Base-by-base conservation (phyloP, 495 filamentous ascomycete species). In the Tuber brumale region DNA sequence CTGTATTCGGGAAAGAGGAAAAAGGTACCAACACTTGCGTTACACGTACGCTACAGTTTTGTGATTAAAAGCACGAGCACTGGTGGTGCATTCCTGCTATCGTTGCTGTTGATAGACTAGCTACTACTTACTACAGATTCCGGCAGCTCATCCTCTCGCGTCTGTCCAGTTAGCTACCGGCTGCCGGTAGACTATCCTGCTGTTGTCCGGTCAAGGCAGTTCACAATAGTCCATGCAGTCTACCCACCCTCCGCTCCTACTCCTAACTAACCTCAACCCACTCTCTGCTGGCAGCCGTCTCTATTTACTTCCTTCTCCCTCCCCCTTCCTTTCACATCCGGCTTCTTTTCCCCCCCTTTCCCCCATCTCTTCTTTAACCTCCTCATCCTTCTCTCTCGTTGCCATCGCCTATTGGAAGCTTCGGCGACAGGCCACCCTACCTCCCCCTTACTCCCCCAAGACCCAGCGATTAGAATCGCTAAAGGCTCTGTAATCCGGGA, bases 231-330 rank as follows among this genome's bases (percentile, higher is more conserved):
- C 74, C 42, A 75, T 79, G 73, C 76, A 71, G 42, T 19, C 78
- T 79, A 66, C 76, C 69, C 76, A 76, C 79, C 75, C 73, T 70
- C 73, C 78, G 74, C 70, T 69, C 71, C 78, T 79, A 69, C 73
- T 51, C 70, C 79, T 18, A 69, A 43, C 70, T 48, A 61, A 18
- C 77, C 70, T 61, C 72, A 31, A 72, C 72, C 71, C 72, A n/a
- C 57, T 69, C 70, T n/a, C 71, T 79, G 73, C 48, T 75, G 27
- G 46, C 48, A 75, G 74, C 75, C 77, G 70, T 43, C 69, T 77
- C 77, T 51, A 48, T 72, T 75, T 66, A 27, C 31, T 31, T 31
- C 23, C 31, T 43, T 37, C 66, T 16, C 23, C 74, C 35, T 70
- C 41, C 18, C 70, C 70, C 66, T 66, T 46, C 35, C 61, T 61